Evolutionary conservation across 1,284 basidiomycete species (phyloP), one percentile per base, ranked within the genome.

Genomic region (Leccinum insolens): DNA sequence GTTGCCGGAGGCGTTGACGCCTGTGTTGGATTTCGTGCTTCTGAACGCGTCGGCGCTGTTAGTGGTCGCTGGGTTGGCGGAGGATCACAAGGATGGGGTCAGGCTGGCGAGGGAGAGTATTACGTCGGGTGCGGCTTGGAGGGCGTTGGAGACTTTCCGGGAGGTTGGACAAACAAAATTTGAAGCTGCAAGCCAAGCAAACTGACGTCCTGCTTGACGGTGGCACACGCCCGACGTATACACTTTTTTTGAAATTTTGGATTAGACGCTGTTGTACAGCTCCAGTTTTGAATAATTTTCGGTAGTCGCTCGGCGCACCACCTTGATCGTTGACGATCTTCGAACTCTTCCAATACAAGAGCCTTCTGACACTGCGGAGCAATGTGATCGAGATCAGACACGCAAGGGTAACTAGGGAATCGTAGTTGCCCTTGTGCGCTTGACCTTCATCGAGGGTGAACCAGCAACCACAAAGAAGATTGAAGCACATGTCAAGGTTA

Each of bases 1-100:
- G 25, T 79, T 89, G 63, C 85, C 91, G 41, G 80, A 82, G 66
- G 77, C 77, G 28, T 74, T 93, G 68, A 81, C 78, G 6, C 86
- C 93, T 0, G 86, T 95, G 64, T 78, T 88, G 46, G 90, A 96
- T 75, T 97, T 95, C 76, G 93, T 97, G 67, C 80, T 95, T 65
- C 80, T 97, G 79, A 97, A 97, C 75, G 87, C 95, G 1, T 88
- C 94, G 7, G 95, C 94, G 7, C 78, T 97, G 64, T 81, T 98
- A 55, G 88, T 95, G 22, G 88, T 97, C 4, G 88, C 93, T 3
- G 95, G 94, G 2, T 70, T 91, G 55, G 94, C 90, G 17, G 76
- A 77, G 46, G 86, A 90, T 75, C 93, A 88, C 76, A 86, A 86
- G 75, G 87, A 95, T 25, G 95, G 94, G 2, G 89, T 93, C 0